phyloP scores from a whole-genome alignment of 169 alveolate species.

The Perkinsus marinus region DNA sequence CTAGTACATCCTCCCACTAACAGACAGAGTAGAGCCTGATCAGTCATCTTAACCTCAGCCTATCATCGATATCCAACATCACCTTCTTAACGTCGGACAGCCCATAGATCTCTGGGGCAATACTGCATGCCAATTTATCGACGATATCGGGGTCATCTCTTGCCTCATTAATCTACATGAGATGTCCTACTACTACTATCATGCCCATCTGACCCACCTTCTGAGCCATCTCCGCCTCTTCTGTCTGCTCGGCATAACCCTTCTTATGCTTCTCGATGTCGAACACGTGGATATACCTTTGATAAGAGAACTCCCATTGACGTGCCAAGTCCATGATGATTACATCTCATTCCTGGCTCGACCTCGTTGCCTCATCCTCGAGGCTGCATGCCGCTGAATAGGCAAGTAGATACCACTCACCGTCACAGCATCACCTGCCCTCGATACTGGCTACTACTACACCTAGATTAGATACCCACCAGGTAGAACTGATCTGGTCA shows the following conservation, averaged over 20 bases:
- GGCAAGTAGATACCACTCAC: background rate
- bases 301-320: background rate
- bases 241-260: background rate
- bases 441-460: too few relatives aligned
- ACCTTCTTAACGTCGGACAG: conserved; percentile 92
- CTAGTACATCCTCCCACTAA: conserved; percentile 79
- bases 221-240: background rate
- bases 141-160: conserved; percentile 58
- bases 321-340: background rate
- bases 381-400: background rate
- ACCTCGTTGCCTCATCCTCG: background rate
- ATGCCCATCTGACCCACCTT: background rate
- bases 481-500: conserved; percentile 57
- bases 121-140: conserved; percentile 75
- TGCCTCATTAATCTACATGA: conserved; percentile 24
- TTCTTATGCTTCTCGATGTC: background rate
- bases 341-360: background rate
- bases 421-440: background rate
- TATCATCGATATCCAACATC: background rate
- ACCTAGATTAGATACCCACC: conserved; percentile 54
- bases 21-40: conserved; percentile 12
- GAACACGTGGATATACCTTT: background rate
- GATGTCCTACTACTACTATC: background rate
- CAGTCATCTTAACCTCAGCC: too few relatives aligned
- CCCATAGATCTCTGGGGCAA: conserved; percentile 94